Evolutionary conservation across 2,329 filamentous ascomycete species (phyloP).

Genomic region (Calonectria fujianensis): DNA sequence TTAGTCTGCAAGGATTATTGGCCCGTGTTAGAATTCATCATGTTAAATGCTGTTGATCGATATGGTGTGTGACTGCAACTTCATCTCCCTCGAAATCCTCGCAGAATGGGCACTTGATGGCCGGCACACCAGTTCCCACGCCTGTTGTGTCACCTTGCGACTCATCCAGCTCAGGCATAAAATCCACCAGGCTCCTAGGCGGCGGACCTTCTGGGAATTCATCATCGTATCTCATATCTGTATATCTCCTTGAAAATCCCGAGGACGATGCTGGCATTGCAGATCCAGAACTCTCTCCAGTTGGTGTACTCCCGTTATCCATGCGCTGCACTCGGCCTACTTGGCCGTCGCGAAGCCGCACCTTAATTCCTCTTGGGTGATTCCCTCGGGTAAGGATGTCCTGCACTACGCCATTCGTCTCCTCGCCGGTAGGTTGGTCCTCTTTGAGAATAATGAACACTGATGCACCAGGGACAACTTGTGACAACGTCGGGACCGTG

Average conservation of each 20-base stretch:
- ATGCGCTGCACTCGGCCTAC: constrained; percentile 84
- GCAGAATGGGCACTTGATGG: constrained; percentile 78
- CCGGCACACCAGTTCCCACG: constrained; percentile 40
- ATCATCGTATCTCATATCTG: constrained; percentile 60
- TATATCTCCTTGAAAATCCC: constrained; percentile 58
- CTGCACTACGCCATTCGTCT: constrained; percentile 79
- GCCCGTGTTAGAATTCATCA: constrained; percentile 35
- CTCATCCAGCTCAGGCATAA: constrained; percentile 64
- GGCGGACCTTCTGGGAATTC: constrained; percentile 63
- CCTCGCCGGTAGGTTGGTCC: constrained; percentile 83
- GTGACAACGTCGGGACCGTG: constrained; percentile 66
- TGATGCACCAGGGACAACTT: constrained; percentile 76
- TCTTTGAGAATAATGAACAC: constrained; percentile 86
- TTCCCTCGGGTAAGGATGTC: constrained; percentile 83
- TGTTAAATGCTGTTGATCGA: constrained; percentile 65
- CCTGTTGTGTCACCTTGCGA: background rate
- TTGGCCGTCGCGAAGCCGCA: constrained; percentile 81
- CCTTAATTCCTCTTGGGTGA: constrained; percentile 87
- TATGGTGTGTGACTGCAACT: constrained; percentile 79
- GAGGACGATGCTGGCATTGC: constrained; percentile 38
- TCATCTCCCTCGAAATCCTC: constrained; percentile 80
- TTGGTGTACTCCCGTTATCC: constrained; percentile 52
- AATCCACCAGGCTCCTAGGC: constrained; percentile 67
- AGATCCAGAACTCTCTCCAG: constrained; percentile 15
- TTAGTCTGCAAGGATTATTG: background rate